Conservation (phyloP, 805 yeast genomes). For the Wickerhamomyces hampshirensis region DNA sequence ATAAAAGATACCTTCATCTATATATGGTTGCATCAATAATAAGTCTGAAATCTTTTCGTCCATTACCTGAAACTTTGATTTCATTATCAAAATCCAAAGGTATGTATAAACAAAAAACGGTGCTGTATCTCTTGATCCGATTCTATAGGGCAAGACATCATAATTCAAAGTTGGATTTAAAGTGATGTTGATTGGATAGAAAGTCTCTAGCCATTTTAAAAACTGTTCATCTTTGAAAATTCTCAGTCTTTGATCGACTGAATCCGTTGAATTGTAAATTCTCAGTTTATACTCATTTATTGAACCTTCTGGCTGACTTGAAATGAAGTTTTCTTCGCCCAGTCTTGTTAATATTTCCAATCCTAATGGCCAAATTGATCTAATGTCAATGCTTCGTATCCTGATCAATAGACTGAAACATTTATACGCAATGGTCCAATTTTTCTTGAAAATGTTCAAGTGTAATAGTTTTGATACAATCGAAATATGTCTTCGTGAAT, state of each 20-base stretch:
- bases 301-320: conserved; percentile 3
- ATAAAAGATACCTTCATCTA: conserved; percentile 20
- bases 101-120: conserved; percentile 12
- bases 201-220: conserved; percentile 17
- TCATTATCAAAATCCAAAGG: conserved; percentile 20
- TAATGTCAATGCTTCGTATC: conserved; percentile 44
- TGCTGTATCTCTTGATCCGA: conserved; percentile 9
- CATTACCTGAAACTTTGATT: conserved; percentile 12
- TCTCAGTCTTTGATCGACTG: background rate
- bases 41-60: conserved; percentile 18
- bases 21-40: conserved; percentile 14
- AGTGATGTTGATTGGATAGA: conserved; percentile 4
- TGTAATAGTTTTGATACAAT: conserved; percentile 32
- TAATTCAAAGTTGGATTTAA: background rate
- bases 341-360: conserved; percentile 41
- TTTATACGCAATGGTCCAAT: conserved; percentile 55
- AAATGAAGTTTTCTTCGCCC: conserved; percentile 12
- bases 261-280: conserved; percentile 3
- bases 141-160: conserved; percentile 11
- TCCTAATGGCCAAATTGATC: conserved; percentile 62
- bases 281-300: conserved; percentile 10
- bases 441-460: conserved; percentile 37
- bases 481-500: conserved; percentile 8
- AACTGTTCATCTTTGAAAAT: conserved; percentile 22
- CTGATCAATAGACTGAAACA: conserved; percentile 47